Evolutionary conservation across 176 grass and related monocot species (phyloP), one percentile per base, ranked within the genome.

Genomic region (Juncus inflexus): DNA sequence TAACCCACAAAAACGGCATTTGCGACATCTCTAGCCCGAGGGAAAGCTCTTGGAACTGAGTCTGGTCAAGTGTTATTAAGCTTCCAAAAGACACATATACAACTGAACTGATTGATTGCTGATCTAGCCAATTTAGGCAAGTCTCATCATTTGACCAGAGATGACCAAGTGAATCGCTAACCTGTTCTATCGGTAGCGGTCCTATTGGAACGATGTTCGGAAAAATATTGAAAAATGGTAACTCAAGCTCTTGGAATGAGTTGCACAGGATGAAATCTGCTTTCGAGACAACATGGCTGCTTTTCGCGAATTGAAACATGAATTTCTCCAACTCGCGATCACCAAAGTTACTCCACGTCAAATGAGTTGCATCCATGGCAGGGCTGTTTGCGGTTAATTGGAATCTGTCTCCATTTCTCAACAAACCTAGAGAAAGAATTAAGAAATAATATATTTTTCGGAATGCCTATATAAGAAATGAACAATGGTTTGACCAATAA

Each of bases 1-100:
- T 74, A 3, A 86, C 90, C 82, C 85, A 89, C 19, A 95, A 15
- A 60, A 95, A 95, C 11, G 81, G 79, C 7, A 52, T 50, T 35
- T 62, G 60, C 1, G 64, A 56, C 49, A 75, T 67, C 55, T 55
- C 61, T 9, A 95, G 76, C 54, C 81, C 85, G 8, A 85, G 39
- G 0, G 82, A 81, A 10, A 95, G 82, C 76, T 89, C 90, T 9
- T 83, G 72, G 56, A 95, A 65, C 55, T 50, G 65, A 0, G 6
- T 9, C 5, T 4, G 15, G 54, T 83, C 64, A 37, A 89, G 77
- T 63, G 83, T 53, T 0, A 72, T 43, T 10, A 72, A 53, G 82
- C 85, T 95, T 9, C 85, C 85, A 58, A 47, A 47, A 6, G 43
- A 47, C 9, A 47, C 43, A 9, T 47, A 47, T 6, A 47, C 43